Percentiles rank a stretch among this genome's conserved stretches.
These are phyloP conservation scores for Isoetes engelmannii DNA, from an alignment of 83 land plant species.

Conservation along the genomic window DNA sequence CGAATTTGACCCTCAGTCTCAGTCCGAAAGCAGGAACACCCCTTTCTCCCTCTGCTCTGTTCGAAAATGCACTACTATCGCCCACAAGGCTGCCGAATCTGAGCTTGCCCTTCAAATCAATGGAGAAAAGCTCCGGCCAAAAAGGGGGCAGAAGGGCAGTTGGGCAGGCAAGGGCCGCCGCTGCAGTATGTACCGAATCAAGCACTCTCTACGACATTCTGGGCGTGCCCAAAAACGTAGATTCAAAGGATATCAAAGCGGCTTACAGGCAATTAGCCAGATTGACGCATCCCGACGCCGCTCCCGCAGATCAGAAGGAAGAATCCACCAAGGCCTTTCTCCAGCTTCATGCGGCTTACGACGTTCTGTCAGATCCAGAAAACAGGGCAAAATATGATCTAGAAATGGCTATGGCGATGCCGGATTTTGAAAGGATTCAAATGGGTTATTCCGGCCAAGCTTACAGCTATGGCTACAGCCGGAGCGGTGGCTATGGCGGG, in stretches of 20 bases:
- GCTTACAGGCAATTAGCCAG: constrained; percentile 29
- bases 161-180: neutral
- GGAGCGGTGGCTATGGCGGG: neutral
- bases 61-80: no score
- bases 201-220: constrained; percentile 22
- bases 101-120: neutral
- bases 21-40: no score
- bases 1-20: no score
- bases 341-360: constrained; percentile 25
- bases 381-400: constrained; percentile 23
- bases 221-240: constrained; percentile 19
- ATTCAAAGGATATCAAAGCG: constrained; percentile 22
- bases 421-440: no score
- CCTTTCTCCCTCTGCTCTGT: no score
- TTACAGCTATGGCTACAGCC: no score
- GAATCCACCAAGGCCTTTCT: constrained; percentile 30
- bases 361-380: constrained; percentile 11
- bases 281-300: constrained; percentile 25
- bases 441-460: no score
- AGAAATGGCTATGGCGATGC: constrained; percentile 6
- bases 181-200: neutral
- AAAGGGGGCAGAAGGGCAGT: neutral
- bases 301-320: constrained; percentile 15
- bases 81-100: no score
- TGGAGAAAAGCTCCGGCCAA: constrained; percentile 4